Conservation (phyloP, 169 alveolate genomes). For the Babesia caballi region DNA sequence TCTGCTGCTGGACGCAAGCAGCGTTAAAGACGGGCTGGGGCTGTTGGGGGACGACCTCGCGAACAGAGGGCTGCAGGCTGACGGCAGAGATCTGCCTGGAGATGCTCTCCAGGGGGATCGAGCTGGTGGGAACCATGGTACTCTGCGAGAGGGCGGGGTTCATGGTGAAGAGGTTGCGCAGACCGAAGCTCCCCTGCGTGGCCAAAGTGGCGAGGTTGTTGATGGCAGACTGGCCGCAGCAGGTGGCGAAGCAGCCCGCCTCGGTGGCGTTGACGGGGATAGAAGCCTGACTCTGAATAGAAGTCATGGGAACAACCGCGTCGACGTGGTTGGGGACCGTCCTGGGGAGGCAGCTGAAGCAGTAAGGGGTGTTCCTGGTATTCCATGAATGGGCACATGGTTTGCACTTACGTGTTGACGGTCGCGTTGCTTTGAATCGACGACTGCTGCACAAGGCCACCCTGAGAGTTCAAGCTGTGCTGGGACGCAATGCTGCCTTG, state of each 20-base stretch:
- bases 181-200: conserved; percentile 17
- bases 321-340: conserved; percentile 1
- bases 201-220: neutral
- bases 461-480: no score
- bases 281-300: conserved; percentile 1
- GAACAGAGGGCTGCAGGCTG: conserved; percentile 1
- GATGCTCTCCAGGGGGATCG: neutral
- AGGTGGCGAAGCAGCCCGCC: neutral
- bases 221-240: conserved; percentile 1
- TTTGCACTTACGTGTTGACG: neutral
- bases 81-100: conserved; percentile 11
- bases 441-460: conserved; percentile 8
- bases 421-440: neutral
- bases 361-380: neutral
- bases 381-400: no score
- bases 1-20: no score
- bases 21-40: no score
- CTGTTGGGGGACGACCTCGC: conserved; percentile 71
- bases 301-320: conserved; percentile 8
- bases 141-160: conserved; percentile 20
- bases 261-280: neutral
- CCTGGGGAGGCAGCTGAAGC: conserved; percentile 42
- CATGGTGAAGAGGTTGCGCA: conserved; percentile 10
- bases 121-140: neutral
- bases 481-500: conserved; percentile 31